Percentiles rank a stretch among this genome's conserved stretches.
Conservation (phyloP, 345 rosid species). For the Heritiera littoralis region DNA sequence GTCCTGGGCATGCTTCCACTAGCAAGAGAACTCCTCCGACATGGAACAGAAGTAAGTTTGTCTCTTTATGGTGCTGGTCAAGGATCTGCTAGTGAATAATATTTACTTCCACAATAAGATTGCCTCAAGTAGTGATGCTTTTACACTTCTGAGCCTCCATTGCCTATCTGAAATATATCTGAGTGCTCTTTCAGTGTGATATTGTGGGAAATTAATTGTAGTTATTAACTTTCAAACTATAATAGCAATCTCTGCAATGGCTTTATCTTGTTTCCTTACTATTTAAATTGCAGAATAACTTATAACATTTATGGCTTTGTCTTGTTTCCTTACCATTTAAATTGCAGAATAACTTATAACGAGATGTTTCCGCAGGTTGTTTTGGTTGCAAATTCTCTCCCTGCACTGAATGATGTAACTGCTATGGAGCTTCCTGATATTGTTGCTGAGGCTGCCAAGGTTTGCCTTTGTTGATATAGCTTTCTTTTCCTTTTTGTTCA, state of each 20-base stretch:
- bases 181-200: not conserved
- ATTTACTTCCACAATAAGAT: not conserved
- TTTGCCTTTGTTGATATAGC: slow-evolving; percentile 22
- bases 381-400: slow-evolving; percentile 94
- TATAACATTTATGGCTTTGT: not conserved
- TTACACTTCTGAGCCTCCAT: not conserved
- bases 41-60: slow-evolving; percentile 84
- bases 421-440: slow-evolving; percentile 99
- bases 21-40: slow-evolving; percentile 90
- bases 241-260: not conserved
- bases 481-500: not conserved
- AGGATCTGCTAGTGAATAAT: slow-evolving; percentile 3
- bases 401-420: slow-evolving; percentile 92
- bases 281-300: slow-evolving; percentile 7
- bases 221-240: not conserved
- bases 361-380: slow-evolving; percentile 66
- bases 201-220: not conserved
- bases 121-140: not conserved
- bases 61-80: slow-evolving; percentile 17
- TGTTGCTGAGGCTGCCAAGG: slow-evolving; percentile 98
- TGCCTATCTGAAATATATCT: not conserved
- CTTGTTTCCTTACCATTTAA: slow-evolving; percentile 21
- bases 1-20: slow-evolving; percentile 98
- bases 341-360: slow-evolving; percentile 6
- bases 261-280: slow-evolving; percentile 20